A percentile compares a stretch with the other conserved stretches of the same genome.
These are phyloP conservation scores for Daldinia vernicosa DNA, from an alignment of 495 filamentous ascomycete species.

Conservation along the genomic window DNA sequence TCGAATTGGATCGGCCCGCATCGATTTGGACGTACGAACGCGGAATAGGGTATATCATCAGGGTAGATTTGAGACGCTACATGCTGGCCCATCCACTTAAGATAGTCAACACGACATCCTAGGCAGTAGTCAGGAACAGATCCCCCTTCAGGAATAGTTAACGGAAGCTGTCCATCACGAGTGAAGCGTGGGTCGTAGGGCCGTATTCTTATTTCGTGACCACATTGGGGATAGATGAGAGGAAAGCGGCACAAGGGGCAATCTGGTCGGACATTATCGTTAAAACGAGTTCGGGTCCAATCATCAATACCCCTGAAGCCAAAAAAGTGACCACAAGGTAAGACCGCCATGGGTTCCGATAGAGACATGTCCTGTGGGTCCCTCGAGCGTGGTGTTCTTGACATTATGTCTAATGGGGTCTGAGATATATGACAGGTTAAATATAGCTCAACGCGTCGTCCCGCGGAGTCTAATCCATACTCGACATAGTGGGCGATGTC, in stretches of 20 bases:
- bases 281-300: background rate
- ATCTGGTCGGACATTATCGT: background rate
- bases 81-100: background rate
- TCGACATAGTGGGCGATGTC: constrained; percentile 78
- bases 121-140: background rate
- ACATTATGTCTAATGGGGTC: constrained; percentile 35
- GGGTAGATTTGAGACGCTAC: background rate
- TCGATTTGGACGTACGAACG: background rate
- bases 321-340: constrained; percentile 42
- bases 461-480: constrained; percentile 78
- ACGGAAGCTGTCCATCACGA: constrained; percentile 1
- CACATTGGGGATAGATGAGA: constrained; percentile 1
- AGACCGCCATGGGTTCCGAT: constrained; percentile 8
- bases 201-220: constrained; percentile 32
- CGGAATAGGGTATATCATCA: background rate
- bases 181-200: background rate
- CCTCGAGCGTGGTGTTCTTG: constrained; percentile 30
- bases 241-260: background rate
- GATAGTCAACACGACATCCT: background rate
- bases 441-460: constrained; percentile 54
- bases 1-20: background rate
- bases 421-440: constrained; percentile 28
- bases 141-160: constrained; percentile 17
- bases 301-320: constrained; percentile 5
- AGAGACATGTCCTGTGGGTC: background rate